phyloP scores from a whole-genome alignment of 495 filamentous ascomycete genomes.

The Penicillium goetzii region DNA sequence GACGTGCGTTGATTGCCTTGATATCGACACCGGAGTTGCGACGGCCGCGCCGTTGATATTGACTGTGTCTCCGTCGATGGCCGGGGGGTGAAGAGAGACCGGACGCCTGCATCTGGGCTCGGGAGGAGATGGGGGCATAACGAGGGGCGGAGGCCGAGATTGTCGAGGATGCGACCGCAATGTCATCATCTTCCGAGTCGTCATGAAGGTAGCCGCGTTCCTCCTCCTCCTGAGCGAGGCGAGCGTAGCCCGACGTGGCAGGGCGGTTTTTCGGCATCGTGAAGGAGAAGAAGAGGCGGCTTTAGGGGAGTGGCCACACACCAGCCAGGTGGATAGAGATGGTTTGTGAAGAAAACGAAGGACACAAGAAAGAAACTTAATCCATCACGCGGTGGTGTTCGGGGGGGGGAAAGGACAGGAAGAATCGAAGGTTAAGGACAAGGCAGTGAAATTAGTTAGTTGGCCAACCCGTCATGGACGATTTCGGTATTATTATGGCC shows the following conservation, averaged over 20 bases:
- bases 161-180: constrained; percentile 58
- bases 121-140: constrained; percentile 67
- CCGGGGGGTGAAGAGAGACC: constrained; percentile 43
- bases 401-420: constrained; percentile 4
- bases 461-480: constrained; percentile 28
- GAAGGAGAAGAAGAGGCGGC: constrained; percentile 18
- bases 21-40: constrained; percentile 95
- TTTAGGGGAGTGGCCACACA: constrained; percentile 25
- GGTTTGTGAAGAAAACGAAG: constrained; percentile 20
- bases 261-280: constrained; percentile 63
- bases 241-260: constrained; percentile 87
- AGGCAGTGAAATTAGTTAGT: constrained; percentile 28
- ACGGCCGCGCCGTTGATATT: constrained; percentile 57
- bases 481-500: constrained; percentile 28
- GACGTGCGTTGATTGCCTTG: constrained; percentile 95
- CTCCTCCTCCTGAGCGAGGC: constrained; percentile 88
- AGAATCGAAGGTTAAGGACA: constrained; percentile 12
- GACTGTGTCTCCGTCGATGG: constrained; percentile 51
- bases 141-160: constrained; percentile 65
- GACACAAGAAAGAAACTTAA: constrained; percentile 23
- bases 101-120: constrained; percentile 53
- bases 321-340: constrained; percentile 18
- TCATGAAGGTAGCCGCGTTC: constrained; percentile 60
- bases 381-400: constrained; percentile 28
- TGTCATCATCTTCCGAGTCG: constrained; percentile 71